Evolutionary conservation across 2,329 filamentous ascomycete genomes (phyloP), one percentile per base, ranked within the genome.

Genomic region (Scedosporium aurantiacum): DNA sequence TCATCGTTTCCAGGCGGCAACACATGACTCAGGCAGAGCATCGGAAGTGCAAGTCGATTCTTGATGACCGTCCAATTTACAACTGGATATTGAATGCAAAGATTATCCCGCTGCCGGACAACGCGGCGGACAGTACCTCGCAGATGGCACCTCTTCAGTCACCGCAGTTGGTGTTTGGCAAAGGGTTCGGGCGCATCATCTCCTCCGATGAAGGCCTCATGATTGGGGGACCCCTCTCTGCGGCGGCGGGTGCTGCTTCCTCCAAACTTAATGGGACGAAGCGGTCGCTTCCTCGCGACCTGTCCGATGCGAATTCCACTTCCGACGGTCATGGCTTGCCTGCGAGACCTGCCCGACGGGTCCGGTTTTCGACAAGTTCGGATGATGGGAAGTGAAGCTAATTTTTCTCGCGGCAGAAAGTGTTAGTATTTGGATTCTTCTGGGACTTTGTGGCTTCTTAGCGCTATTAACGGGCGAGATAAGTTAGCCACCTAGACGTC

Each of bases 1-100:
- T 87, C 16, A 93, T 97, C 68, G 77, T 95, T 4, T 79, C 87
- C 63, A 82, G 90, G 4, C 81, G 89, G 54, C 81, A 84, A 65
- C 79, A 85, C 40, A 93, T 96, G 89, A 89, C 87, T 0, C 84
- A 84, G 62, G 80, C 80, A 2, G 83, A 86, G 66, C 82, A 85
- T 63, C 76, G 77, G 56, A 76, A 75, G 60, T 78, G 79, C 64
- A 84, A 81, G 66, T 77, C 75, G 4, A 78, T 86, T n/a, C 68
- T 86, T 4, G 83, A 86, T 63, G 81, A 85, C 66, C 70, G 74
- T 23, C 75, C 76, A 0, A 81, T 86, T 58, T 83, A 82, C 66
- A 76, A 83, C 63, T 86, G 83, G 82, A 82, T 86, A 47, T 72
- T 77, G 62, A 79, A 82, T 60, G 76, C 78, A 1, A 74, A 70